Evolutionary conservation across 768 basidiomycete species (phyloP), one percentile per base, ranked within the genome.

Genomic region (Naematelia encephala): DNA sequence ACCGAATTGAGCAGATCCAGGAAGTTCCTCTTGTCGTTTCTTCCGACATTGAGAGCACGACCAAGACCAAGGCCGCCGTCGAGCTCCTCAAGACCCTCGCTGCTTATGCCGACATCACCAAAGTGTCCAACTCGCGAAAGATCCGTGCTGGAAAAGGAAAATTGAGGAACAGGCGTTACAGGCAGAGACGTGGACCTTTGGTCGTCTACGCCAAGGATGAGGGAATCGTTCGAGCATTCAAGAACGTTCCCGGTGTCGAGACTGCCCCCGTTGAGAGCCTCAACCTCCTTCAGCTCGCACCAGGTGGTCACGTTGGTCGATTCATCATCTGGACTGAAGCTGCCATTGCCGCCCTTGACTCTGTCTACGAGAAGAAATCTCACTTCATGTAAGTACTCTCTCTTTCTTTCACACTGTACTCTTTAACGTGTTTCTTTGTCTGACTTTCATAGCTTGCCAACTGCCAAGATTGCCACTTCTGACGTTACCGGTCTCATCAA

Each of bases 251-350:
- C 62, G 96, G 96, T 81, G 93, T 98, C 69, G 96, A 98, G 82
- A 82, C 94, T 54, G 90, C 89, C 80, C 93, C 90, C 78, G 96
- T 99, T 69, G 84, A 86, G 78, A 81, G 89, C 52, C 82, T 99
- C 72, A 99, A 99, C 82, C 85, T 99, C 73, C 91, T 99, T 78
- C 92, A 97, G 81, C 90, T 99, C 78, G 96, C 96, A 14, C 96
- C 96, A 50, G 96, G 96, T 86, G 96, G 96, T 67, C 96, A 99
- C 78, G 86, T 99, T 61, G 96, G 96, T 62, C 91, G 96, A 63
- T 99, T 99, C 82, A 83, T 97, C 78, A 94, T 99, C 83, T 99
- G 96, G 96, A 98, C 96, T 62, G 89, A 94, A 81, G 83, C 83
- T 72, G 96, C 96, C 25, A 96, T 98, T 78, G 83, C 80, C 54